A percentile compares a stretch with the other conserved stretches of the same genome.
phyloP scores from a whole-genome alignment of 768 basidiomycete species.

The Mycena belliarum region DNA sequence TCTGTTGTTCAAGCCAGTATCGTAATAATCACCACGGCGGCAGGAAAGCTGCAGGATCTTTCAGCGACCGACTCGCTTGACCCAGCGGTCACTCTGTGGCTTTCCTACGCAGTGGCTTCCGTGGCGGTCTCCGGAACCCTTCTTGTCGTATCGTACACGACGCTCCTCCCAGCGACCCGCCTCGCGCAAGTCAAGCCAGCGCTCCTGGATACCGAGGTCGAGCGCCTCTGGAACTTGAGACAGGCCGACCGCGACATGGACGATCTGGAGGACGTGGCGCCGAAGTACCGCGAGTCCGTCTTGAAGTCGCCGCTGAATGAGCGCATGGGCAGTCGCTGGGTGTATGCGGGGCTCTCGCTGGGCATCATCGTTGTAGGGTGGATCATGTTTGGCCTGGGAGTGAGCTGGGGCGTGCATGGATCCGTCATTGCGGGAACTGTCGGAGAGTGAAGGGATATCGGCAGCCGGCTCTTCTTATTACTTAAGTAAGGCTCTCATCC shows the following conservation, averaged over 20 bases:
- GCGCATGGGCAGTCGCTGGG: background rate
- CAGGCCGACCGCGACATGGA: background rate
- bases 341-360: constrained; percentile 13
- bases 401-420: constrained; percentile 45
- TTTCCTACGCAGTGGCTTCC: constrained; percentile 38
- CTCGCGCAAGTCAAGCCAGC: constrained; percentile 38
- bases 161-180: constrained; percentile 38
- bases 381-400: constrained; percentile 43
- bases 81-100: constrained; percentile 39
- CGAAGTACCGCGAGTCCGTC: constrained; percentile 28
- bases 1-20: constrained; percentile 44
- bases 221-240: constrained; percentile 24
- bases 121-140: constrained; percentile 36
- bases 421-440: constrained; percentile 29
- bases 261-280: constrained; percentile 19
- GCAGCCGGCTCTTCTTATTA: no score
- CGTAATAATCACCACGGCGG: constrained; percentile 44
- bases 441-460: constrained; percentile 30
- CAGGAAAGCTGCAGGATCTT: constrained; percentile 41
- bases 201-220: constrained; percentile 30
- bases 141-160: constrained; percentile 28
- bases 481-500: no score
- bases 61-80: constrained; percentile 36
- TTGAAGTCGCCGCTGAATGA: constrained; percentile 31
- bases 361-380: constrained; percentile 38